Percentiles rank a stretch among this genome's conserved stretches.
These are phyloP conservation scores for Guillardia theta DNA, from an alignment of 78 protist species.

Conservation along the genomic window DNA sequence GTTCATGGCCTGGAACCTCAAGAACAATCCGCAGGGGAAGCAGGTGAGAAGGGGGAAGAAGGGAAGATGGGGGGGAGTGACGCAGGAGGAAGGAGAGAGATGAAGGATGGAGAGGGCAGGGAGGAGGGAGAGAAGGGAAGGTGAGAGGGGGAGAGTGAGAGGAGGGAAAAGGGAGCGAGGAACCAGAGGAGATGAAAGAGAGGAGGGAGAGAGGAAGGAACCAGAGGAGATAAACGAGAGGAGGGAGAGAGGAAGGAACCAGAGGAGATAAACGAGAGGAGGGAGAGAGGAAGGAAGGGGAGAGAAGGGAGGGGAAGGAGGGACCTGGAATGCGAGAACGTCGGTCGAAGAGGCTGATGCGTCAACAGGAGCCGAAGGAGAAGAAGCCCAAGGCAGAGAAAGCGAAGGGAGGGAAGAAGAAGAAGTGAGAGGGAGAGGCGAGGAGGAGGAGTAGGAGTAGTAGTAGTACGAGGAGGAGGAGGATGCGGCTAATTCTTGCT, in stretches of 20 bases:
- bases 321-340: no score
- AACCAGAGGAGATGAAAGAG: no score
- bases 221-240: no score
- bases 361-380: neutral
- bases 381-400: neutral
- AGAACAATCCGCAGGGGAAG: slow-evolving; percentile 44
- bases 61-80: neutral
- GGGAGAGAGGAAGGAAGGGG: neutral
- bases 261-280: neutral
- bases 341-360: no score
- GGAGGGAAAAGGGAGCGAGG: neutral
- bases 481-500: neutral
- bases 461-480: no score
- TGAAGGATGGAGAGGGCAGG: no score
- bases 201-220: neutral
- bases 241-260: no score
- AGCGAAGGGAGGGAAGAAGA: neutral
- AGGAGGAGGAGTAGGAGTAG: no score
- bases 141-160: no score
- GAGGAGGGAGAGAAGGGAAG: no score
- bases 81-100: neutral
- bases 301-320: neutral
- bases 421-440: no score
- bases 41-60: neutral
- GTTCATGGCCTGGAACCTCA: neutral